Base-by-base conservation (phyloP, 2,329 filamentous ascomycete genomes). In the Phaeosphaeriaceae sp. region DNA sequence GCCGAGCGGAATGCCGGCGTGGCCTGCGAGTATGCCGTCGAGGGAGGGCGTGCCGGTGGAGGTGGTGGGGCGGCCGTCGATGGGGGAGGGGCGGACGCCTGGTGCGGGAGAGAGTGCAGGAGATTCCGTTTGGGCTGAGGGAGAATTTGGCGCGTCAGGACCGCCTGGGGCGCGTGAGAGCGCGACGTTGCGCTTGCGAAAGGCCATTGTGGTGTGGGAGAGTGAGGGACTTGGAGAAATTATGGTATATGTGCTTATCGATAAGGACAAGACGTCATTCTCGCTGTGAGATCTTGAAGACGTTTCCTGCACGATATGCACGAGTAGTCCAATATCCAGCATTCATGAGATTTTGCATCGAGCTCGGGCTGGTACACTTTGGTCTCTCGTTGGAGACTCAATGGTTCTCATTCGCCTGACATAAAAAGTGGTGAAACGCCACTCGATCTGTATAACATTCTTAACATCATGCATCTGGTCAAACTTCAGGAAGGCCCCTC, bases 1-100 rank as follows among this genome's bases (percentile, higher is more conserved):
- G 0, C 95, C 95, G 7, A 98, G 83, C 0, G 92, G 88, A 4
- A 98, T 82, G 0, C 95, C 95, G 4, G 89, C 87, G 80, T 98
- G 94, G 0, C 94, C 93, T 43, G 93, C 93, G 1, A 99, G 83
- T 19, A 97, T 83, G 59, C 88, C 87, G 72, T 99, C 95, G 43
- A 99, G 82, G 19, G 93, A 97, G 3, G 88, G 85, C 0, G 93
- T 94, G 22, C 95, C 95, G 0, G 95, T 98, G 0, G 95, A 99
- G 1, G 91, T 98, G 8, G 92, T 97, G 40, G 89, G 85, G 49
- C 93, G 89, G 56, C 94, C 94, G 74, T 97, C 94, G 30, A 97
- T 82, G 49, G 94, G 92, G 13, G 95, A 99, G 17, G 94, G 92
- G 51, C 94, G 88, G 22, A 93, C 85, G 19, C 89, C 89, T 17